A percentile compares a stretch with the other conserved stretches of the same genome.
These are phyloP conservation scores for Pestalotiopsis sp. DNA, from an alignment of 2,329 filamentous ascomycete species.

Conservation along the genomic window DNA sequence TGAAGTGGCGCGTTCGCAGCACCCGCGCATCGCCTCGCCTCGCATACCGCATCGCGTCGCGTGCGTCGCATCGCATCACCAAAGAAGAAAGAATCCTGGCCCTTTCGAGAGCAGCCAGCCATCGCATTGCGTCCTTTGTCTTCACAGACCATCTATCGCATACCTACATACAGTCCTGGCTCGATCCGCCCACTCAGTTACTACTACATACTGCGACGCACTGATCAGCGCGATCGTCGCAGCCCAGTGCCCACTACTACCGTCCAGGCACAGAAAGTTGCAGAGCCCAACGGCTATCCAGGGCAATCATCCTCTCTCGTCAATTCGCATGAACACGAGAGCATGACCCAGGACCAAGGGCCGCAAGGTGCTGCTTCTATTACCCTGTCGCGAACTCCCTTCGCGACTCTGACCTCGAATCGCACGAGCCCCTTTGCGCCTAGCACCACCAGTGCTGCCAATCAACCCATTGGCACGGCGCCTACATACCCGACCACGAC, in stretches of 20 bases:
- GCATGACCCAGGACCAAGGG: conserved; percentile 27
- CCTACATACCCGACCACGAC: conserved; percentile 15
- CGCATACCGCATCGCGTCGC: conserved; percentile 14
- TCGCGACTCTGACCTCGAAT: conserved; percentile 25
- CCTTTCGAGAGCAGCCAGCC: neutral
- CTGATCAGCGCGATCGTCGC: conserved; percentile 32
- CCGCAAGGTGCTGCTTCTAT: conserved; percentile 22
- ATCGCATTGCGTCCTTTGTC: neutral
- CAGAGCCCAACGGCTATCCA: neutral
- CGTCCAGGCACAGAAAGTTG: neutral
- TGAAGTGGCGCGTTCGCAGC: conserved; percentile 12
- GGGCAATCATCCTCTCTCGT: neutral
- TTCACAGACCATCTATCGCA: conserved; percentile 15
- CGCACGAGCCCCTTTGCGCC: conserved; percentile 24
- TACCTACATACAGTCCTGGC: conserved; percentile 9
- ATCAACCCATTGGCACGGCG: neutral
- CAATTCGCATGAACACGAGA: conserved; percentile 25
- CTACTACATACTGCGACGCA: conserved; percentile 17
- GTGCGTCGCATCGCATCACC: conserved; percentile 11
- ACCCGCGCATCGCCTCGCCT: neutral
- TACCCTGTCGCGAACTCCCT: conserved; percentile 22
- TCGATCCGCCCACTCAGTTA: conserved; percentile 14
- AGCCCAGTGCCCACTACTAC: conserved; percentile 7
- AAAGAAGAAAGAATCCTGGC: neutral
- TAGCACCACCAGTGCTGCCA: conserved; percentile 14